Percentiles rank a stretch among this genome's conserved stretches.
Conservation (phyloP, 2,329 filamentous ascomycete species). For the Penicillium verrucosum region DNA sequence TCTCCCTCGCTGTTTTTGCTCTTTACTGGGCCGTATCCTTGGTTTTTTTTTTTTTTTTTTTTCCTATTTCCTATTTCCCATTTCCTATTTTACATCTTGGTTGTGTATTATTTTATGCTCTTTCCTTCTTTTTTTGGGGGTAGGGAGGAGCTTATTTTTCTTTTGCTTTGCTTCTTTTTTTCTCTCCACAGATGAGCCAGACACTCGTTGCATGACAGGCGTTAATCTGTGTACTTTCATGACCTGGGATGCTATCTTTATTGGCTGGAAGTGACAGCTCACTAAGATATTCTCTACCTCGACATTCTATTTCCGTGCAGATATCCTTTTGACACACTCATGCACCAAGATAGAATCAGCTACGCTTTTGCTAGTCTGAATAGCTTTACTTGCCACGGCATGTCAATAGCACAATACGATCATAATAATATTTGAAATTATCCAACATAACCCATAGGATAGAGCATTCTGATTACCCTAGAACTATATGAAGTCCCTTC, state of each 20-base stretch:
- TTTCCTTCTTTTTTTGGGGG: background rate
- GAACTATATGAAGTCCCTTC: background rate
- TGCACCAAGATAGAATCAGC: background rate
- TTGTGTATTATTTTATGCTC: conserved; percentile 1
- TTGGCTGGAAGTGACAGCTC: background rate
- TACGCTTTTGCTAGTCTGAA: background rate
- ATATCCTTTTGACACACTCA: background rate
- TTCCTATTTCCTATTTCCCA: background rate
- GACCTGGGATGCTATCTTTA: background rate
- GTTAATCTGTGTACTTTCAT: conserved; percentile 5
- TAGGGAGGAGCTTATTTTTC: no score
- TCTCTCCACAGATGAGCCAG: background rate
- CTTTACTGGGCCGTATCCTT: background rate
- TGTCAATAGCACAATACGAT: background rate
- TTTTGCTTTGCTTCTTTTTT: background rate
- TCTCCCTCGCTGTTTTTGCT: background rate
- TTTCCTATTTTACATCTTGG: background rate
- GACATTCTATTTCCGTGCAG: background rate
- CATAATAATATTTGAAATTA: background rate
- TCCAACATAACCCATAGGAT: background rate
- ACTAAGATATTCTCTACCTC: background rate
- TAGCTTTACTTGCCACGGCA: background rate
- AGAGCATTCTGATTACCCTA: background rate
- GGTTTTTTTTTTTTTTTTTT: background rate
- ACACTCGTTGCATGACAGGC: conserved; percentile 4